phyloP scores from a whole-genome alignment of 2,329 filamentous ascomycete species.

The Alternaria ventricosa region DNA sequence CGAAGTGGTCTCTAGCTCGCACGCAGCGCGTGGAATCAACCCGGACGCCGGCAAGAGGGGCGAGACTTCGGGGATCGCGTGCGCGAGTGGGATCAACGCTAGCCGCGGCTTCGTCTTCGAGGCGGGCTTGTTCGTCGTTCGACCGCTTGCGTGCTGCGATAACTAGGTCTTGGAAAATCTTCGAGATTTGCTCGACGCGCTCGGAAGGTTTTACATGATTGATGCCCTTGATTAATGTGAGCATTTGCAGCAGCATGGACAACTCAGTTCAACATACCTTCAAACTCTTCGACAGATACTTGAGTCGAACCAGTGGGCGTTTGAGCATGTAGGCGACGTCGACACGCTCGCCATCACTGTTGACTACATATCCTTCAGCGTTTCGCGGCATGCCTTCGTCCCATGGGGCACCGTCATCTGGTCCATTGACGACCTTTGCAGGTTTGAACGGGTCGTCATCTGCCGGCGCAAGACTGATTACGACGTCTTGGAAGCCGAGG shows the following conservation, averaged over 20 bases:
- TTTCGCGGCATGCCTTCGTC: slow-evolving; percentile 64
- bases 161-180: slow-evolving; percentile 74
- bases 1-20: slow-evolving; percentile 87
- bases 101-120: slow-evolving; percentile 85
- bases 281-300: slow-evolving; percentile 84
- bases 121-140: slow-evolving; percentile 73
- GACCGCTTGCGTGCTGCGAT: slow-evolving; percentile 75
- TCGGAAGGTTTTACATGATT: slow-evolving; percentile 62
- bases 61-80: slow-evolving; percentile 79
- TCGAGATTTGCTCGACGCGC: slow-evolving; percentile 65
- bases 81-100: slow-evolving; percentile 81
- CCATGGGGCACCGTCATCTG: slow-evolving; percentile 58
- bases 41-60: slow-evolving; percentile 70
- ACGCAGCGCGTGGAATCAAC: slow-evolving; percentile 84
- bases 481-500: slow-evolving; percentile 90
- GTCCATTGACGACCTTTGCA: slow-evolving; percentile 45
- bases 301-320: slow-evolving; percentile 83
- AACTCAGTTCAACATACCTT: slow-evolving; percentile 59
- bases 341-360: slow-evolving; percentile 83
- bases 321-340: slow-evolving; percentile 95
- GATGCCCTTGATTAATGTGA: slow-evolving; percentile 58
- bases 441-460: slow-evolving; percentile 65
- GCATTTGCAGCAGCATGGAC: slow-evolving; percentile 9
- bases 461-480: slow-evolving; percentile 87
- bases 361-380: slow-evolving; percentile 66